Evolutionary conservation across 2,329 filamentous ascomycete genomes (phyloP).

Genomic region (Claviceps paspali): DNA sequence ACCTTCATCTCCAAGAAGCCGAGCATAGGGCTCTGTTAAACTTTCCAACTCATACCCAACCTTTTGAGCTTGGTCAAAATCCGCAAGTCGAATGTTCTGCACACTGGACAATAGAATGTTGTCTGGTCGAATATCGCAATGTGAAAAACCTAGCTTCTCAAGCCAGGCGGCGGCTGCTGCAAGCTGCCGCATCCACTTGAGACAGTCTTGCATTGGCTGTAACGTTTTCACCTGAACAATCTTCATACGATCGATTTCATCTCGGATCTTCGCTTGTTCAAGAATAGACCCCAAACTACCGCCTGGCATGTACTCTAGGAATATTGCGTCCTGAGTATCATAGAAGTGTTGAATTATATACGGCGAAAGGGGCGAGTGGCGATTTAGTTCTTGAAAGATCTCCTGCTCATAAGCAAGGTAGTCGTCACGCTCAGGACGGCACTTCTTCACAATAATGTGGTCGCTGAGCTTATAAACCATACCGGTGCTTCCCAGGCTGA

Average conservation of each 20-base stretch:
- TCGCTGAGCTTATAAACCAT: conserved; percentile 6
- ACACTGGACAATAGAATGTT: conserved; percentile 5
- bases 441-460: conserved; percentile 6
- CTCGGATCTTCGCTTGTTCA: neutral
- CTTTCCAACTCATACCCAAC: neutral
- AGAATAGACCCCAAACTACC: conserved; percentile 2
- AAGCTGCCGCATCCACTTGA: conserved; percentile 7
- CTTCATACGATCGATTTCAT: neutral
- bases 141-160: conserved; percentile 4
- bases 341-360: conserved; percentile 6
- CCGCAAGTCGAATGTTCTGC: conserved; percentile 5
- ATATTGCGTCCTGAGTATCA: conserved; percentile 4
- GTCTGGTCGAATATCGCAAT: conserved; percentile 6
- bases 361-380: conserved; percentile 4
- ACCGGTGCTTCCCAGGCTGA: conserved; percentile 7
- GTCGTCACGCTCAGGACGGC: conserved; percentile 3
- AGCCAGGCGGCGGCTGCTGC: conserved; percentile 6
- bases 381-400: too few relatives aligned
- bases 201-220: conserved; percentile 1
- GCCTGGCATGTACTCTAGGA: conserved; percentile 4
- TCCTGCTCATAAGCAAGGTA: conserved; percentile 2
- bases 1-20: conserved; percentile 6
- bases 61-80: conserved; percentile 2
- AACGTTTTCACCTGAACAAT: conserved; percentile 3
- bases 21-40: conserved; percentile 6